Conservation (phyloP, 2,329 filamentous ascomycete genomes). For the Mollisiaceae sp. region DNA sequence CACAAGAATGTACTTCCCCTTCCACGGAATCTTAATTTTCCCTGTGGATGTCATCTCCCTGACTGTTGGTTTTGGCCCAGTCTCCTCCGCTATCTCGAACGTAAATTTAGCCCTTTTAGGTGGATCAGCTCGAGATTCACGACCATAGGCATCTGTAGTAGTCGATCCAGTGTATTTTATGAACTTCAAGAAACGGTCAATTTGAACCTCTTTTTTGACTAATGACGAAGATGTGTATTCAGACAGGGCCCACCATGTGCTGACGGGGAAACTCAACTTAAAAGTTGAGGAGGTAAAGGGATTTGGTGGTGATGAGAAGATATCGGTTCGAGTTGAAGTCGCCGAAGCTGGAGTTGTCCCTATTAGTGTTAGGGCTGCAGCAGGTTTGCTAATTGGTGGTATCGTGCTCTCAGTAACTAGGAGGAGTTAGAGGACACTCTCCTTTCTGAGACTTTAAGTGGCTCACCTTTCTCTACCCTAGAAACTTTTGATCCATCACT, state of each 20-base stretch:
- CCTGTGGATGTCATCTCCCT: no score
- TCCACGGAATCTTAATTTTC: no score
- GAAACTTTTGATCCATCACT: background rate
- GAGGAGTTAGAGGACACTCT: background rate
- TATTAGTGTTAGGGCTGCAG: background rate
- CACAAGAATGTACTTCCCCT: no score
- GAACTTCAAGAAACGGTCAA: no score
- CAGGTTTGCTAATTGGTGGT: background rate
- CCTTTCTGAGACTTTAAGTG: background rate
- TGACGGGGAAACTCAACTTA: background rate
- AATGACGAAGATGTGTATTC: background rate
- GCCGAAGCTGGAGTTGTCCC: background rate
- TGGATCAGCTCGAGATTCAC: no score
- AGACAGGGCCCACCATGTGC: slow-evolving; percentile 1
- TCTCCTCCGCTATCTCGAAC: no score
- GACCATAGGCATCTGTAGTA: no score
- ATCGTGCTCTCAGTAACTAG: background rate
- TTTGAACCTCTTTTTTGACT: no score
- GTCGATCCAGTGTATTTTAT: no score
- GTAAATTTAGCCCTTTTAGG: no score
- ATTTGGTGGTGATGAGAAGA: background rate
- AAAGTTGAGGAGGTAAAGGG: background rate
- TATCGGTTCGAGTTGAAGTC: background rate
- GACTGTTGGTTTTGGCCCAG: no score
- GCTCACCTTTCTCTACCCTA: background rate